Evolutionary conservation across 345 rosid species (phyloP).

Genomic region (Erodium maritimum): DNA sequence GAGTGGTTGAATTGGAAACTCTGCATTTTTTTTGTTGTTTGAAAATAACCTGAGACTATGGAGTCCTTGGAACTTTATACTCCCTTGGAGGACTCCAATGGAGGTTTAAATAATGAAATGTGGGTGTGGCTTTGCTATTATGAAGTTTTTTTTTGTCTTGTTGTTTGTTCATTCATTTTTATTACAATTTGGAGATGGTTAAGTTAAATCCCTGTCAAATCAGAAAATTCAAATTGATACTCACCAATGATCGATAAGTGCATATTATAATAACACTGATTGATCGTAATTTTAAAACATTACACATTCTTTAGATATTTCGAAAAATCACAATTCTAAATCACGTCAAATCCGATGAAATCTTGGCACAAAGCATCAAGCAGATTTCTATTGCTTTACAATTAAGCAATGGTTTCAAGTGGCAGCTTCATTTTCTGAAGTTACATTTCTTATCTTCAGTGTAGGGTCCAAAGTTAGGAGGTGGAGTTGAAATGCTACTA

Average conservation of each 20-base stretch:
- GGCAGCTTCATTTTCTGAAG: slow-evolving; percentile 20
- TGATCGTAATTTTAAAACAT: no score
- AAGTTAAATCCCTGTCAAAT: no score
- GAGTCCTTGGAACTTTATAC: not conserved
- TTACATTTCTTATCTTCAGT: slow-evolving; percentile 4
- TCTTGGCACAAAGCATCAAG: no score
- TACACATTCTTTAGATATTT: no score
- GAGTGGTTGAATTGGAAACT: slow-evolving; percentile 12
- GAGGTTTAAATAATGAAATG: slow-evolving; percentile 2
- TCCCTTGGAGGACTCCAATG: not conserved
- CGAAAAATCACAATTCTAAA: no score
- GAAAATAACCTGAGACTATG: slow-evolving; percentile 18
- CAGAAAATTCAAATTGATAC: no score
- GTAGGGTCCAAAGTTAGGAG: slow-evolving; percentile 9
- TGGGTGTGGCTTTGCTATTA: slow-evolving; percentile 2
- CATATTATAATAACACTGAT: no score
- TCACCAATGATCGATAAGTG: no score
- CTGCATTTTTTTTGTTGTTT: slow-evolving; percentile 23
- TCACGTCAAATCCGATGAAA: no score
- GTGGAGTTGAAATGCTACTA: not conserved
- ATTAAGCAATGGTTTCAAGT: slow-evolving; percentile 13
- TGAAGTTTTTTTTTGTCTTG: not conserved
- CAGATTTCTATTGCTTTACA: slow-evolving; percentile 16
- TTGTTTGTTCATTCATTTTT: not conserved
- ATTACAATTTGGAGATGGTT: no score